Percentiles rank a stretch among this genome's conserved stretches.
These are phyloP conservation scores for Xylariaceae sp. DNA, from an alignment of 2,329 filamentous ascomycete genomes.

Conservation along the genomic window DNA sequence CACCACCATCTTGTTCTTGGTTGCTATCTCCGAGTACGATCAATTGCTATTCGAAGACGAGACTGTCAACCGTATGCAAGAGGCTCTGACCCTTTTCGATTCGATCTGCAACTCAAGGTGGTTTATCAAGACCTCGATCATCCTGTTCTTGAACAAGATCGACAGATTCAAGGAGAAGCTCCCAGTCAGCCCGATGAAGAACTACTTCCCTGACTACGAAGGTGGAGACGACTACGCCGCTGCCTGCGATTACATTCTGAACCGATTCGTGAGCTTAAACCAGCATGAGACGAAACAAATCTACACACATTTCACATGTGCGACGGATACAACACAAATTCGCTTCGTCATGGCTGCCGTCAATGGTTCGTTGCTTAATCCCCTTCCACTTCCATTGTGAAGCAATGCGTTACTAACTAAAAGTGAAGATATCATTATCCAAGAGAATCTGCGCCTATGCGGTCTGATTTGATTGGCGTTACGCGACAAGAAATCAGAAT, in stretches of 20 bases:
- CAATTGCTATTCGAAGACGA: conserved; percentile 95
- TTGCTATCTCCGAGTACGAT: conserved; percentile 96
- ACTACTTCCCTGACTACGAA: conserved; percentile 89
- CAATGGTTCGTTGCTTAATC: conserved; percentile 89
- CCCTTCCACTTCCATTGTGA: too few relatives aligned
- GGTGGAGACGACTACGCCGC: conserved; percentile 92
- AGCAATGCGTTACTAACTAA: conserved; percentile 40
- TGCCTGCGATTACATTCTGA: conserved; percentile 97
- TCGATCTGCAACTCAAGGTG: conserved; percentile 85
- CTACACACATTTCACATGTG: conserved; percentile 99
- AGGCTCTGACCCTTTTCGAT: conserved; percentile 80
- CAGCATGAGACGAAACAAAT: conserved; percentile 99
- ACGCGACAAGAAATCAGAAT: neutral
- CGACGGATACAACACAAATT: conserved; percentile 97
- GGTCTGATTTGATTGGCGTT: conserved; percentile 74
- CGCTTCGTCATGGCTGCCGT: conserved; percentile 99
- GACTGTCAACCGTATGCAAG: conserved; percentile 92
- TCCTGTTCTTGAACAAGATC: conserved; percentile 85
- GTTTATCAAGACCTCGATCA: conserved; percentile 88
- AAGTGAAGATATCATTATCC: conserved; percentile 90
- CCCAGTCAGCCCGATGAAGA: conserved; percentile 76
- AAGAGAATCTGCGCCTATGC: conserved; percentile 96
- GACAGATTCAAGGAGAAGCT: conserved; percentile 87
- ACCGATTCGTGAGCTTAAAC: conserved; percentile 96
- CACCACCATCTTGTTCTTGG: conserved; percentile 92